Evolutionary conservation across 1,284 basidiomycete genomes (phyloP).

Genomic region (Cerioporus squamosus): DNA sequence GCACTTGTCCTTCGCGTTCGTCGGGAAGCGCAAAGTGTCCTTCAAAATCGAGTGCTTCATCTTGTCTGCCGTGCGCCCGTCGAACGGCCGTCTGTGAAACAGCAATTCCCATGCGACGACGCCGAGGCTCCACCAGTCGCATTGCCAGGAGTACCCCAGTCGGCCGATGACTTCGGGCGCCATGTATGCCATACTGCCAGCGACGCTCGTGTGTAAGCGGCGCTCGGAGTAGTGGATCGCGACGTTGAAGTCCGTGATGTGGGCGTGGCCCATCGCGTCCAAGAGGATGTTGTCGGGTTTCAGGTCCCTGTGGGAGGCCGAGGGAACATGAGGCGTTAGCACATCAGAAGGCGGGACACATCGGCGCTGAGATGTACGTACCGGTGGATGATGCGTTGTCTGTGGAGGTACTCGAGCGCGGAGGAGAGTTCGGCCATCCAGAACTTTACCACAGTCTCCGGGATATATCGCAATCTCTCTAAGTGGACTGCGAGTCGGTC

Average conservation of each 20-base stretch:
- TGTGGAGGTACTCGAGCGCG: slow-evolving; percentile 89
- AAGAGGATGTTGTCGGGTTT: slow-evolving; percentile 98
- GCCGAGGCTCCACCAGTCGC: slow-evolving; percentile 97
- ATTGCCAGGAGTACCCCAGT: slow-evolving; percentile 85
- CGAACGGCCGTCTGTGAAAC: slow-evolving; percentile 88
- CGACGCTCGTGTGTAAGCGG: slow-evolving; percentile 87
- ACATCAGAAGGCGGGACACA: slow-evolving; percentile 35
- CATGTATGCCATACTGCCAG: slow-evolving; percentile 99
- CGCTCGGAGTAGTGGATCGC: slow-evolving; percentile 95
- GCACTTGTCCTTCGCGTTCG: slow-evolving; percentile 46
- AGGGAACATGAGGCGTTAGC: neutral
- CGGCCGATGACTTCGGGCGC: slow-evolving; percentile 87
- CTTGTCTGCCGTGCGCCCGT: slow-evolving; percentile 84
- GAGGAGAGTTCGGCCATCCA: slow-evolving; percentile 90
- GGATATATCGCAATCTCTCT: slow-evolving; percentile 77
- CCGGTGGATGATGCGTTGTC: slow-evolving; percentile 93
- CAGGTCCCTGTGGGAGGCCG: slow-evolving; percentile 69
- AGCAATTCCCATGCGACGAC: slow-evolving; percentile 89
- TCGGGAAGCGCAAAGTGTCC: slow-evolving; percentile 68
- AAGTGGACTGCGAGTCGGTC: slow-evolving; percentile 73
- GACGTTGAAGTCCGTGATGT: slow-evolving; percentile 98
- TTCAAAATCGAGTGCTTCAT: slow-evolving; percentile 83
- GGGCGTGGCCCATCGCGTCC: slow-evolving; percentile 91
- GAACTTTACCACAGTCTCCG: slow-evolving; percentile 86
- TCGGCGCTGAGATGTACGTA: slow-evolving; percentile 39